Percentiles rank a stretch among this genome's conserved stretches.
Evolutionary conservation across 148 eudicot species (phyloP).

Genomic region (Spergularia bocconei): DNA sequence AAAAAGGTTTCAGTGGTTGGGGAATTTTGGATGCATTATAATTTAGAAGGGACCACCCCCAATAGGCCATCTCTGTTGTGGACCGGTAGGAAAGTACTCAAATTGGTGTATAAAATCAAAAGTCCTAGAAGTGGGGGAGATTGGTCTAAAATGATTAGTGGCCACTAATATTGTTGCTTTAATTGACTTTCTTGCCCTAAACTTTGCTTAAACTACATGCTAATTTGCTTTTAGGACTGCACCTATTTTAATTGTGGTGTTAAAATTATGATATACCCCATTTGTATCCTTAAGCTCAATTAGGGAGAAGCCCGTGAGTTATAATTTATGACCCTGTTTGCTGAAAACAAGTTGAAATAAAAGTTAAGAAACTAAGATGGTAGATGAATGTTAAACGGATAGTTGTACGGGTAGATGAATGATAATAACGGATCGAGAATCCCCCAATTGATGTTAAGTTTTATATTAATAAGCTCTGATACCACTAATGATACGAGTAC

Average conservation of each 20-base stretch:
- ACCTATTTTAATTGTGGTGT: not conserved
- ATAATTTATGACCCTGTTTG: too few species aligned
- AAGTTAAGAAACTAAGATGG: too few species aligned
- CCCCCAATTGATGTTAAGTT: too few species aligned
- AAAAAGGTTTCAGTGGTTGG: conserved; percentile 20
- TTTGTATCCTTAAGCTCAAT: too few species aligned
- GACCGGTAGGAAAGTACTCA: conserved; percentile 25
- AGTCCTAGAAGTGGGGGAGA: conserved; percentile 13
- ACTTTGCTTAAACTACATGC: conserved; percentile 33
- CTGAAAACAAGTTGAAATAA: too few species aligned
- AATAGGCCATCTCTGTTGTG: not conserved
- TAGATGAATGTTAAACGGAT: too few species aligned
- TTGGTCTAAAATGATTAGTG: conserved; percentile 32
- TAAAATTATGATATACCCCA: too few species aligned
- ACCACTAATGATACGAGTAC: too few species aligned
- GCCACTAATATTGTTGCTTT: conserved; percentile 26
- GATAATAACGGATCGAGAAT: too few species aligned
- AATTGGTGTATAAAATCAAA: not conserved
- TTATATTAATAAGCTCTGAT: too few species aligned
- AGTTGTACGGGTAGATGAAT: too few species aligned
- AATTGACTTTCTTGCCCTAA: conserved; percentile 33
- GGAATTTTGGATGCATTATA: conserved; percentile 30
- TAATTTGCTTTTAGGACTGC: conserved; percentile 24
- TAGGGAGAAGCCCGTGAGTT: too few species aligned
- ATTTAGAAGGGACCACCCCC: conserved; percentile 24